Evolutionary conservation across 495 filamentous ascomycete genomes (phyloP), one percentile per base, ranked within the genome.

Genomic region (Annulohypoxylon nitens): DNA sequence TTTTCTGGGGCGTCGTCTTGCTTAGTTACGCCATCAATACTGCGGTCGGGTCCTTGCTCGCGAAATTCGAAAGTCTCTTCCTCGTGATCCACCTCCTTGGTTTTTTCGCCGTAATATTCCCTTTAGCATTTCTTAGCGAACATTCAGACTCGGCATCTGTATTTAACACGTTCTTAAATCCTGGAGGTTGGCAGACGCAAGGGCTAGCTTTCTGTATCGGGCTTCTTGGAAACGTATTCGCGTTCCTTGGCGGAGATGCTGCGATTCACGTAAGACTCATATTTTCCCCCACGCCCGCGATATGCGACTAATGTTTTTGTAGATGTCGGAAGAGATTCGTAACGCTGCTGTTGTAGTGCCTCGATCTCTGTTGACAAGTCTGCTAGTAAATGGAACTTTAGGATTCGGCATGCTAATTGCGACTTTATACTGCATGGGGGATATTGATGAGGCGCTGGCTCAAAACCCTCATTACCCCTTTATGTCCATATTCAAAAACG

Each of bases 241-340:
- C 53, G 16, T 57, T 57, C n/a, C 53, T 57, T n/a, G 53, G 53
- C 8, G 53, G 53, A 16, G 53, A 57, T 37, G 53, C 53, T 57
- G 53, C 53, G 18, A 57, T 57, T 20, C 53, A 57, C n/a, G 53
- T 57, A 37, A 18, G 53, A n/a, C 1, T 37, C 6, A 18, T 30
- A n/a, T 4, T 30, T 3, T 3, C 33, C 53, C 33, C 5, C 1
- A 10, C 14, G 3, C 20, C n/a, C 25, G 9, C 3, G 30, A 20
- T 18, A 7, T 55, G 18, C 20, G 2, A 37, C 53, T 57, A n/a
- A 57, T 12, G 16, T n/a, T 18, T 6, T 37, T 20, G 30, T 57
- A 57, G 53, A 57, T 57, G 53, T 57, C 53, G n/a, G 53, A 57
- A 37, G 53, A 57, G 11, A 57, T 57, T 33, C 53, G 53, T 3